phyloP scores from a whole-genome alignment of 129 eudicot genomes.

The Lonicera japonica region DNA sequence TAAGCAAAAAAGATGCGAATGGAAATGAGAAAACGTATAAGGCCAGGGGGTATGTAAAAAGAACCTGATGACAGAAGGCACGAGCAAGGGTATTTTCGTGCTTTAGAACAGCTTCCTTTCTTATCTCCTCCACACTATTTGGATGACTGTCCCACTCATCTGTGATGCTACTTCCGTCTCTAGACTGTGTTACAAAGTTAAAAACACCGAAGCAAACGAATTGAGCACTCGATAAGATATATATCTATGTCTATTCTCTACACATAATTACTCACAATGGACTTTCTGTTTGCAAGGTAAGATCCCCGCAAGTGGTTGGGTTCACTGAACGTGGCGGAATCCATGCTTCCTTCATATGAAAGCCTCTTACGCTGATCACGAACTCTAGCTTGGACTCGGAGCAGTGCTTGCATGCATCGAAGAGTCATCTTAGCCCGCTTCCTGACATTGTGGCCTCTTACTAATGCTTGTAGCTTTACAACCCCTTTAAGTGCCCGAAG shows the following conservation, averaged over 20 bases:
- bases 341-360: slow-evolving; percentile 24
- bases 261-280: slow-evolving; percentile 18
- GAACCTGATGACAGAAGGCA: slow-evolving; percentile 42
- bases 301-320: slow-evolving; percentile 13
- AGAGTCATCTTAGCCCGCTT: slow-evolving; percentile 54
- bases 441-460: slow-evolving; percentile 66
- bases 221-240: neutral
- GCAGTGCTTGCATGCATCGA: slow-evolving; percentile 48
- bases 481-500: slow-evolving; percentile 59
- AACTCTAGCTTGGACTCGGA: slow-evolving; percentile 49
- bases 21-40: neutral
- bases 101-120: slow-evolving; percentile 25
- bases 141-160: slow-evolving; percentile 21
- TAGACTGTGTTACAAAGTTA: slow-evolving; percentile 20
- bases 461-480: slow-evolving; percentile 59
- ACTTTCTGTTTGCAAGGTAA: slow-evolving; percentile 12
- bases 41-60: neutral
- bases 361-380: slow-evolving; percentile 58
- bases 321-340: slow-evolving; percentile 4
- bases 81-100: slow-evolving; percentile 26
- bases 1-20: neutral
- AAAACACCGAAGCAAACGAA: neutral
- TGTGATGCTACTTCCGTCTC: slow-evolving; percentile 16
- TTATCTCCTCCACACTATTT: slow-evolving; percentile 20
- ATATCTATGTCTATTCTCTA: neutral